phyloP scores from a whole-genome alignment of 129 eudicot species.

The Escallonia herrerae region DNA sequence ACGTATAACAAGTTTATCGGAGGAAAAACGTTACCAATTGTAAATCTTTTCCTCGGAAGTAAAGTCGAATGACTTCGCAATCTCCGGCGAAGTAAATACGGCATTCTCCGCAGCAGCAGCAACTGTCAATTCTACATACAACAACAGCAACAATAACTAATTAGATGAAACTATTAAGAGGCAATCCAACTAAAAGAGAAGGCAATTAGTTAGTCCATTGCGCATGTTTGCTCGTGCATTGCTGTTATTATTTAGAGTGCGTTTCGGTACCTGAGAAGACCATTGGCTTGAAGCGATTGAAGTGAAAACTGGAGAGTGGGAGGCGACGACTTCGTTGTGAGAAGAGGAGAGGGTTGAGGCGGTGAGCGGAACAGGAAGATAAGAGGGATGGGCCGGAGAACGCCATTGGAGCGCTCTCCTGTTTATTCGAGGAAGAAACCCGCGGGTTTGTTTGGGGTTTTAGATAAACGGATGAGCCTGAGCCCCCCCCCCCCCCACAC shows the following conservation, averaged over 20 bases:
- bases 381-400: slow-evolving; percentile 48
- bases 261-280: slow-evolving; percentile 32
- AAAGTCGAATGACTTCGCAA: slow-evolving; percentile 74
- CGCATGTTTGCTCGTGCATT: neutral
- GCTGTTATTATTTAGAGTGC: neutral
- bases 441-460: no score
- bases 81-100: slow-evolving; percentile 85
- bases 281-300: slow-evolving; percentile 26
- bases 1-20: neutral
- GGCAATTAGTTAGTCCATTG: no score
- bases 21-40: slow-evolving; percentile 57
- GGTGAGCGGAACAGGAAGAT: slow-evolving; percentile 52
- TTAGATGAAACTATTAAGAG: neutral
- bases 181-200: neutral
- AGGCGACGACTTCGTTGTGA: slow-evolving; percentile 40
- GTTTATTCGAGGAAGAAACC: no score
- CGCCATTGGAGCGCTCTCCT: slow-evolving; percentile 36
- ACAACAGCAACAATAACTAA: neutral
- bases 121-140: slow-evolving; percentile 22
- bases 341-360: slow-evolving; percentile 59
- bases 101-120: slow-evolving; percentile 58
- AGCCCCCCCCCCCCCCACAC: no score
- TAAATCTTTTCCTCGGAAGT: slow-evolving; percentile 83
- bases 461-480: no score
- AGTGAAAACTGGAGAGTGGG: slow-evolving; percentile 22